Evolutionary conservation across 2,329 filamentous ascomycete genomes (phyloP), one percentile per base, ranked within the genome.

Genomic region (Ceratocystis alfenasii): DNA sequence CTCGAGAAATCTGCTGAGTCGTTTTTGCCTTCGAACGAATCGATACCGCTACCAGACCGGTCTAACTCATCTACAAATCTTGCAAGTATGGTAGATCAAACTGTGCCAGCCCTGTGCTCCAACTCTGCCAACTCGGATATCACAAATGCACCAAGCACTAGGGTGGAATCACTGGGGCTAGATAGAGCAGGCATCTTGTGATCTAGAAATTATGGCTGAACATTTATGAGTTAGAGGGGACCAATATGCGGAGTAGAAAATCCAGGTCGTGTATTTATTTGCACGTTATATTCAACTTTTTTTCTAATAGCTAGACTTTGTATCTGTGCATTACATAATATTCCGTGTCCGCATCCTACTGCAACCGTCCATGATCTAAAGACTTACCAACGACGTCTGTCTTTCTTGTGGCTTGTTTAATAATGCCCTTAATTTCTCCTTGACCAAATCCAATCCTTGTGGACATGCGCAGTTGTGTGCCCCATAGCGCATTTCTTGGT

Each of bases 1-100:
- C 28, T 28, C 30, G 64, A 65, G 33, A 22, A 30, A 20, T 33
- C 46, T 50, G 44, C 64, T 15, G 41, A 45, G 28, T 46, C 64
- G 10, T 28, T 36, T 25, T 15, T 61, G 25, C 53, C 55, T 15
- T 61, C 64, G 5, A 57, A 57, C 17, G 48, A 50, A 53, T 65
- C 41, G 33, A 46, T 36, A 17, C 64, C 64, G 8, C 44, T 50
- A 28, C 44, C 45, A 20, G 45, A 61, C 28, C 55, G 44, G 8
- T 46, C 61, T 44, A 45, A 45, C 6, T 28, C 41, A 36, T 48
- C 44, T n/a, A 30, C 25, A 25, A 63, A 48, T 30, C 12, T 63
- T 25, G 15, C 12, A 8, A 5, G 6, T 33, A 45, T 63, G n/a
- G 41, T 22, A 22, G n/a, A 17, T 45, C 36, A 63, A 41, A 15